Percentiles rank a stretch among this genome's conserved stretches.
Conservation (phyloP, 345 rosid genomes). For the Gossypium ekmanianum region DNA sequence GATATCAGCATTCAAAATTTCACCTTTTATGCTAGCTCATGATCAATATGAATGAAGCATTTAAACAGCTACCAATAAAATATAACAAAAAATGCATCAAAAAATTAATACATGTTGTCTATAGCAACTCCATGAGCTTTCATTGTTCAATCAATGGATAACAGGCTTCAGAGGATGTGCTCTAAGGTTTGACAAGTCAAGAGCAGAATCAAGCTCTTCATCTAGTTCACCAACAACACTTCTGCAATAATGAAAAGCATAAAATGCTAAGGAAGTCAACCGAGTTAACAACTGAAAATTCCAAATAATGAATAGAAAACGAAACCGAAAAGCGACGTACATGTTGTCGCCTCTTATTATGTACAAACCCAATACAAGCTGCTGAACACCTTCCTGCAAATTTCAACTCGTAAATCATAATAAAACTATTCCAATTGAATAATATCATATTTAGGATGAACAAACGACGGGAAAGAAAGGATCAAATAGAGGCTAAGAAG, state of each 20-base stretch:
- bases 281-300: neutral
- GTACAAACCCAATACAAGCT: slow-evolving; percentile 86
- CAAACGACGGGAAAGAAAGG: neutral
- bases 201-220: slow-evolving; percentile 76
- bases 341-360: slow-evolving; percentile 98
- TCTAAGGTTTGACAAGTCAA: slow-evolving; percentile 75
- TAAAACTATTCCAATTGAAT: neutral
- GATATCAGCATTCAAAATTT: neutral
- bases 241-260: slow-evolving; percentile 40
- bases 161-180: slow-evolving; percentile 97
- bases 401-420: neutral
- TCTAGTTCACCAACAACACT: slow-evolving; percentile 88
- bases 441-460: neutral
- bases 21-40: neutral
- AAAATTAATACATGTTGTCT: neutral
- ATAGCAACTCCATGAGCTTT: neutral
- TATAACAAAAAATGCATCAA: neutral
- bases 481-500: neutral
- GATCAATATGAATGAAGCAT: neutral
- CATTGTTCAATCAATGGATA: slow-evolving; percentile 47
- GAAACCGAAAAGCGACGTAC: slow-evolving; percentile 34
- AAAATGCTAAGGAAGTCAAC: neutral
- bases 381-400: slow-evolving; percentile 93
- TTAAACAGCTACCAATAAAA: neutral
- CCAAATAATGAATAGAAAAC: neutral